Base-by-base conservation (phyloP, 331 rosid species). In the Quercus tomentella region DNA sequence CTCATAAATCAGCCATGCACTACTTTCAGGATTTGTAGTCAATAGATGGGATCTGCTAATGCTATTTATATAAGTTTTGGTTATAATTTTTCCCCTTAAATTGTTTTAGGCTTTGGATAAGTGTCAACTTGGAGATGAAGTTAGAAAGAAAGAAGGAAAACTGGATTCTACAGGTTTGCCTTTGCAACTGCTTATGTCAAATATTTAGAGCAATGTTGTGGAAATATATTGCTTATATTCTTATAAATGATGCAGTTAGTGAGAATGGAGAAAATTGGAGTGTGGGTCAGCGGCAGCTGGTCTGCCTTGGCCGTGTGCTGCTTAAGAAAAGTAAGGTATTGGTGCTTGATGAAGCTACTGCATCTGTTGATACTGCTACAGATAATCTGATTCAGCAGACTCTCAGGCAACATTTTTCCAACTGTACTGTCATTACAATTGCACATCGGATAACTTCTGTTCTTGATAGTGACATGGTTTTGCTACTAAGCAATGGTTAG, bases 81-180 rank as follows among this genome's bases (percentile, higher is more conserved):
- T 66, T 31, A 17, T 16, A 66, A 21, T 21, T n/a, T 21, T 57
- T 21, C 23, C 15, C 15, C 15, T 31, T 37, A 37, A 37, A 8
- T 37, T 37, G 12, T 37, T 37, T 37, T 37, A 37, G 45, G 45
- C 45, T 37, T 37, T 37, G 45, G 45, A 37, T 8, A 37, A 37
- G 3, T 37, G 45, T 37, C 45, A 37, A 37, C 45, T 37, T 37
- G 45, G 45, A 37, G 45, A 37, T 37, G 45, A 37, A 8, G 45
- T 37, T 37, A 37, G 45, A 82, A 91, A 86, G 79, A 93, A 93
- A 74, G 93, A 90, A 77, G 93, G 86, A 72, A 91, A 87, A 88
- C 86, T 93, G 1, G 94, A 93, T 80, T 91, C 95, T 7, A 3
- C 91, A 86, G 98, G 97, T 93, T 77, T 67, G 75, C 77, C n/a